Percentiles rank a stretch among this genome's conserved stretches.
Conservation (phyloP, 768 basidiomycete genomes). For the Krasilnikovozyma curviuscula region DNA sequence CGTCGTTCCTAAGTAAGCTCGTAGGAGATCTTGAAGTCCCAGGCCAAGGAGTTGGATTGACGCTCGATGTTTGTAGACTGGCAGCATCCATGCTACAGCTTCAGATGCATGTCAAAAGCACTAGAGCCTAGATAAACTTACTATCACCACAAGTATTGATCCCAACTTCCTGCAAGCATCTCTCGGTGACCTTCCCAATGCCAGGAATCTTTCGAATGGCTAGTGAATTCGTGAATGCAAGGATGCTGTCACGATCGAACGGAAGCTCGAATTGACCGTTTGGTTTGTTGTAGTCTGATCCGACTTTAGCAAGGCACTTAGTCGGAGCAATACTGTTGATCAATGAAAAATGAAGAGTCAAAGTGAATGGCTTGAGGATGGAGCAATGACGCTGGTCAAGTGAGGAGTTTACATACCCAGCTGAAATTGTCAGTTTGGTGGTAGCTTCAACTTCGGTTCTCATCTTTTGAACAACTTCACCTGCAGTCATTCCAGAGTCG, state of each 20-base stretch:
- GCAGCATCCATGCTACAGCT: background rate
- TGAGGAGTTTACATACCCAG: conserved; percentile 33
- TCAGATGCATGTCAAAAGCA: background rate
- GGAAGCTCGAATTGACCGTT: conserved; percentile 71
- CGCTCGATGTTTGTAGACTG: conserved; percentile 37
- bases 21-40: conserved; percentile 53
- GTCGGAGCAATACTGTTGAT: conserved; percentile 57
- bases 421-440: conserved; percentile 76
- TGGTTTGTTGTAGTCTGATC: conserved; percentile 91
- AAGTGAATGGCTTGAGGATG: background rate
- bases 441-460: conserved; percentile 49
- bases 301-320: conserved; percentile 86
- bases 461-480: conserved; percentile 61
- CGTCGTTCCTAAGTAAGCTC: conserved; percentile 63
- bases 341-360: background rate
- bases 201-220: conserved; percentile 76
- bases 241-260: conserved; percentile 44
- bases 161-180: conserved; percentile 65
- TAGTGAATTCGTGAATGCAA: conserved; percentile 56
- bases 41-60: conserved; percentile 67
- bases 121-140: no score
- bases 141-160: conserved; percentile 47
- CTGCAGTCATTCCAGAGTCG: background rate
- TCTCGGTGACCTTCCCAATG: conserved; percentile 75
- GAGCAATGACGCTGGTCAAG: background rate